phyloP scores from a whole-genome alignment of 306 rosid species.

The barrel medic (Medicago truncatula) region DNA sequence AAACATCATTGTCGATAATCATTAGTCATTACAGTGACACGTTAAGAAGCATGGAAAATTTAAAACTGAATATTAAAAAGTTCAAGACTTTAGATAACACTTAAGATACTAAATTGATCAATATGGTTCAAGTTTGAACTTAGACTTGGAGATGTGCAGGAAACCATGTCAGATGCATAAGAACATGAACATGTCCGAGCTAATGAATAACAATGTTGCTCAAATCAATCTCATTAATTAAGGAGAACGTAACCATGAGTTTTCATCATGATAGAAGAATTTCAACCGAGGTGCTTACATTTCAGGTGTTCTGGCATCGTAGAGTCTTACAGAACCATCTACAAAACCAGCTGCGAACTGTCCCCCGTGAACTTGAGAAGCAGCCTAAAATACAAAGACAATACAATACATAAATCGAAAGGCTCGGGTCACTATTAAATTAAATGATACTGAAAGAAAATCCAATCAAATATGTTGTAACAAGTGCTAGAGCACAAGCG shows the following conservation, averaged over 20 bases:
- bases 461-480: conserved; percentile 12
- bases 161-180: conserved; percentile 21
- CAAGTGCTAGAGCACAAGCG: conserved; percentile 10
- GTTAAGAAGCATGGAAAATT: conserved; percentile 9
- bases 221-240: conserved; percentile 28
- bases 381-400: conserved; percentile 60
- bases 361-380: conserved; percentile 96
- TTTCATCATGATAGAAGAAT: neutral
- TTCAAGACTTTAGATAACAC: neutral
- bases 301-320: conserved; percentile 86
- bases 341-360: conserved; percentile 95
- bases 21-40: conserved; percentile 28
- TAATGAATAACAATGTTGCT: conserved; percentile 1
- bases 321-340: conserved; percentile 89
- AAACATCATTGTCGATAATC: conserved; percentile 28
- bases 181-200: neutral
- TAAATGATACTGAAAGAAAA: conserved; percentile 16
- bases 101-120: neutral
- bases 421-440: neutral
- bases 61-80: neutral
- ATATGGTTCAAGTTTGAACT: conserved; percentile 23
- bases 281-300: conserved; percentile 58
- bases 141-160: neutral
- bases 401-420: conserved; percentile 17
- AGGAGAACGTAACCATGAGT: conserved; percentile 1